Conservation (phyloP, 2,329 filamentous ascomycete genomes). For the Aureobasidium lini region DNA sequence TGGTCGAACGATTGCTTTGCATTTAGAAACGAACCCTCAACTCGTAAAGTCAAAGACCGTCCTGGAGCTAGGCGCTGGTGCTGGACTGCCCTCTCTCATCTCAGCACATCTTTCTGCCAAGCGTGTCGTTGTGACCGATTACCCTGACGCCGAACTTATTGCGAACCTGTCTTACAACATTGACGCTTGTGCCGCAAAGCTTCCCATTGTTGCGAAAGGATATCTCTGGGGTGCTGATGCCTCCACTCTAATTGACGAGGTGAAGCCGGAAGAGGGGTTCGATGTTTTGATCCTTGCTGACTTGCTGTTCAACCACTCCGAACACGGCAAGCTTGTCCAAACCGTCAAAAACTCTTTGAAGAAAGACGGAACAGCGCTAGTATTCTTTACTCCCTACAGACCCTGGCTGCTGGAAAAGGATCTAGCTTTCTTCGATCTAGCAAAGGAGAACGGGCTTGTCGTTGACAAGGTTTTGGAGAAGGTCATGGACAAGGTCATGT, state of each 20-base stretch:
- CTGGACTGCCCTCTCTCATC: constrained; percentile 71
- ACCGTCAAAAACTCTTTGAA: constrained; percentile 63
- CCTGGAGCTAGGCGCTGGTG: constrained; percentile 82
- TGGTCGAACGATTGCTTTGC: constrained; percentile 66
- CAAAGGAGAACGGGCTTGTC: constrained; percentile 59
- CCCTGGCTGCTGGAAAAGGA: constrained; percentile 85
- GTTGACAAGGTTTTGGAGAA: constrained; percentile 77
- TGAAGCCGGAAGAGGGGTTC: constrained; percentile 49
- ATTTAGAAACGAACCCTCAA: constrained; percentile 63
- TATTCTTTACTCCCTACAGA: constrained; percentile 91
- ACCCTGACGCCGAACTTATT: constrained; percentile 77
- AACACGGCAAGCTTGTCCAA: constrained; percentile 69
- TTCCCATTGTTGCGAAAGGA: constrained; percentile 44
- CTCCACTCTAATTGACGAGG: constrained; percentile 14
- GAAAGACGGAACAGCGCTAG: constrained; percentile 59
- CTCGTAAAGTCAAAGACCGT: constrained; percentile 63
- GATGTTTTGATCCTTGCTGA: constrained; percentile 83
- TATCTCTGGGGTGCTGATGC: constrained; percentile 73
- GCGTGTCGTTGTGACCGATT: constrained; percentile 73
- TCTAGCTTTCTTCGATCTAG: constrained; percentile 76
- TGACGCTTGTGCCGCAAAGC: constrained; percentile 42
- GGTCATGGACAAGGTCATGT: constrained; percentile 78
- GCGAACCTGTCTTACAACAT: constrained; percentile 74
- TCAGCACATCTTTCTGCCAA: constrained; percentile 64
- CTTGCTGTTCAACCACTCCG: constrained; percentile 82